Conservation (phyloP, 1,284 basidiomycete genomes). For the Naganishia sp. region DNA sequence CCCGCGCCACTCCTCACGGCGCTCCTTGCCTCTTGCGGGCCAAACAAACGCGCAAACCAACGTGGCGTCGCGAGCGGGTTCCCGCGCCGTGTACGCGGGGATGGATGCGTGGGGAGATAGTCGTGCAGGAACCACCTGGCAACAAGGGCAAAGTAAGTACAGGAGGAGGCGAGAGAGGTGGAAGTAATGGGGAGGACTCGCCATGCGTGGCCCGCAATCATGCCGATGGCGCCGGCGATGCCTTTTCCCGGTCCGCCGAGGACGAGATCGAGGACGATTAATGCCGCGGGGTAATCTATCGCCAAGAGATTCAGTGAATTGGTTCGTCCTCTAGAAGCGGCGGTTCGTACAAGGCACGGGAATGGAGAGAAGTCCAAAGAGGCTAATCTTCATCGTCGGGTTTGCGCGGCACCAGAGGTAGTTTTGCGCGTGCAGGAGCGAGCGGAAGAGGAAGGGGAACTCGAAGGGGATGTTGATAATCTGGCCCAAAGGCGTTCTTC, state of each 20-base stretch:
- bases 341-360: conserved; percentile 45
- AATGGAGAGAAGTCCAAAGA: conserved; percentile 51
- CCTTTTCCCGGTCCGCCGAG: conserved; percentile 45
- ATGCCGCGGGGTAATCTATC: conserved; percentile 48
- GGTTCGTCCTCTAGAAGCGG: neutral
- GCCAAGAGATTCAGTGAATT: neutral
- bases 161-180: neutral
- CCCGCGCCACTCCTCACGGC: conserved; percentile 27
- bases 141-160: neutral
- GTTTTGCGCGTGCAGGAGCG: conserved; percentile 48
- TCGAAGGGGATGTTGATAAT: conserved; percentile 42
- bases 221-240: conserved; percentile 43
- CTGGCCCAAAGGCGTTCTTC: conserved; percentile 31
- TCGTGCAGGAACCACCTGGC: conserved; percentile 50
- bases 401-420: conserved; percentile 52
- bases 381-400: conserved; percentile 47
- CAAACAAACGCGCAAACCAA: conserved; percentile 40
- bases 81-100: conserved; percentile 40
- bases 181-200: conserved; percentile 30
- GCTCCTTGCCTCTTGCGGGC: conserved; percentile 3
- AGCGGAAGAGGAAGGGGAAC: conserved; percentile 48
- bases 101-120: conserved; percentile 49
- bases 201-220: conserved; percentile 51
- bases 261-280: conserved; percentile 47
- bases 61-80: conserved; percentile 45